These are phyloP conservation scores for Populus tremula DNA, from an alignment of 345 rosid genomes.

Conservation along the genomic window DNA sequence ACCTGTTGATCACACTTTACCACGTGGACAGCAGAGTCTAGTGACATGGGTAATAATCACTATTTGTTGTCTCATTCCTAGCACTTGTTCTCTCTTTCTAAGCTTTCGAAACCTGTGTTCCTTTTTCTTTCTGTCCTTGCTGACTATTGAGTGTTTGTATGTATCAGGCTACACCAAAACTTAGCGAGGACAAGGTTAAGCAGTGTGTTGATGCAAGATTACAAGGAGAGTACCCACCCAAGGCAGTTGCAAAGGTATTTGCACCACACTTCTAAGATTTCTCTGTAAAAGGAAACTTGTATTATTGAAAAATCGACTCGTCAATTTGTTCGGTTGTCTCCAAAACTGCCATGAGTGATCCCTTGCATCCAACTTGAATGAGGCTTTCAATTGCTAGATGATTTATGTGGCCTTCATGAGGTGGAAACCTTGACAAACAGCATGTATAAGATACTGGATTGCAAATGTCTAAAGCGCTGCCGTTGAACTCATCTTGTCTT, in stretches of 20 bases:
- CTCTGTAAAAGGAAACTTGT: neutral
- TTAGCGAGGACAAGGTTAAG: slow-evolving; percentile 87
- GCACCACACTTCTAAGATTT: neutral
- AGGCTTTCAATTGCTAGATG: neutral
- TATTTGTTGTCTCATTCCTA: neutral
- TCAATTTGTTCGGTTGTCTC: neutral
- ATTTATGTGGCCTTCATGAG: neutral
- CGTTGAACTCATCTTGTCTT: neutral
- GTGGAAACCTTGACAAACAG: neutral
- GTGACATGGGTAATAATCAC: slow-evolving; percentile 36
- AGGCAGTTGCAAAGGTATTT: slow-evolving; percentile 91
- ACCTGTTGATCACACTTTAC: slow-evolving; percentile 40
- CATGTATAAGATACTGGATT: neutral
- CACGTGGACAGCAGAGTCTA: slow-evolving; percentile 40
- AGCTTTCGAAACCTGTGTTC: neutral
- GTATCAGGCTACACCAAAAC: slow-evolving; percentile 82
- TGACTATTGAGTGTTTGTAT: slow-evolving; percentile 3
- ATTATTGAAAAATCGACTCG: neutral
- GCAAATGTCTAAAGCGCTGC: neutral
- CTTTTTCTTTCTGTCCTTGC: neutral
- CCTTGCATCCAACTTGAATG: neutral
- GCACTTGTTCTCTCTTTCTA: neutral
- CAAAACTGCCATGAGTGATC: neutral
- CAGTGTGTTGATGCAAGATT: slow-evolving; percentile 94
- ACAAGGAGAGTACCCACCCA: slow-evolving; percentile 81